These are phyloP conservation scores for Dissoconium aciculare DNA, from an alignment of 2,329 filamentous ascomycete genomes.

Conservation along the genomic window DNA sequence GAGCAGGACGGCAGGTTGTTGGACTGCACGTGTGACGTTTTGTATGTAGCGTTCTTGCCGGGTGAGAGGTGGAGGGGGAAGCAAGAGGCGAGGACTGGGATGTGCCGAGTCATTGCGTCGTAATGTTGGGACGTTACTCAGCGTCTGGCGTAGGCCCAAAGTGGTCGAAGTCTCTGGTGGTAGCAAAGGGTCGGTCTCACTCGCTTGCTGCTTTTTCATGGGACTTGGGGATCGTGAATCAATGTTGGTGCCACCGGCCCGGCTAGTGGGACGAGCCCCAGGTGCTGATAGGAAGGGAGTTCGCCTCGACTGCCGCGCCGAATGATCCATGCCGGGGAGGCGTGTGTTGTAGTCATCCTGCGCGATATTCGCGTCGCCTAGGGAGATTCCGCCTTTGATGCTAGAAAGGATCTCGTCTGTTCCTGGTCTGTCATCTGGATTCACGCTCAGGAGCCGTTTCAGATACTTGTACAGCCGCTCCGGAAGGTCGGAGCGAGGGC, in stretches of 20 bases:
- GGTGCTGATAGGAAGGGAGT: no score
- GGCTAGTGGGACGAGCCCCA: constrained; percentile 8
- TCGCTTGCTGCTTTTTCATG: constrained; percentile 9
- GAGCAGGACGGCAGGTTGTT: constrained; percentile 21
- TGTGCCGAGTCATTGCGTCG: constrained; percentile 8
- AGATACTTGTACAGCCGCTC: constrained; percentile 73
- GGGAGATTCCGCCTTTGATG: constrained; percentile 47
- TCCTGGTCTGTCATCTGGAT: constrained; percentile 62
- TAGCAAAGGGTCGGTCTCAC: not conserved
- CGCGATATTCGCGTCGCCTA: constrained; percentile 17
- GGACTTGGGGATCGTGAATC: constrained; percentile 9
- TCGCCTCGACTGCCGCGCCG: constrained; percentile 10
- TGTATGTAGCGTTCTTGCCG: no score
- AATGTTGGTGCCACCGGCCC: constrained; percentile 11
- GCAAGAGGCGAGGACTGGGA: constrained; percentile 22
- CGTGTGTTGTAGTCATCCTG: constrained; percentile 18
- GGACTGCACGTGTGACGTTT: no score
- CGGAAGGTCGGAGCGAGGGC: constrained; percentile 67
- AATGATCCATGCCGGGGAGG: constrained; percentile 31
- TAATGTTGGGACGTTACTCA: not conserved
- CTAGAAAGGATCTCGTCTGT: constrained; percentile 71
- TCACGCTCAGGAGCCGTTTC: constrained; percentile 62
- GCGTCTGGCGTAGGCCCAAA: constrained; percentile 4
- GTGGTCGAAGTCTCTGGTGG: constrained; percentile 5
- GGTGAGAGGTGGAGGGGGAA: constrained; percentile 23